These are phyloP conservation scores for Trichomonas tenax DNA, from an alignment of 208 protist species.

Conservation along the genomic window DNA sequence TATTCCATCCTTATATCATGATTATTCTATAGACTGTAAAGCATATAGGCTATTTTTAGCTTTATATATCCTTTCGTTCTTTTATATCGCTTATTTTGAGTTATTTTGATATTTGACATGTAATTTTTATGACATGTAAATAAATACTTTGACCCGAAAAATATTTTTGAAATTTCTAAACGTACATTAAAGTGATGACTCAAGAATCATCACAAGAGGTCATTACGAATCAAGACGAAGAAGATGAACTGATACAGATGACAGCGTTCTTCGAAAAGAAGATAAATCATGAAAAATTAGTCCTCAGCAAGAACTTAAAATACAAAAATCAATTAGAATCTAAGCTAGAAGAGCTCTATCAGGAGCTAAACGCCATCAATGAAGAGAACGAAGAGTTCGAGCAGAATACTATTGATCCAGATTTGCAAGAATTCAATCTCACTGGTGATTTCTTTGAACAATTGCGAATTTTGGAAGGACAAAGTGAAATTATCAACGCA, in stretches of 20 bases:
- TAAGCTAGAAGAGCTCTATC: not conserved
- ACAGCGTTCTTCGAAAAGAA: not conserved
- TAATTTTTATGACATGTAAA: no score
- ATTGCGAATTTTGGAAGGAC: not conserved
- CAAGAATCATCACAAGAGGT: not conserved
- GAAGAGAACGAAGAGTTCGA: not conserved
- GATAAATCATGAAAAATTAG: not conserved
- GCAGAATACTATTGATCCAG: not conserved
- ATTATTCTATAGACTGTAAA: no score
- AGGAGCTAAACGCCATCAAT: not conserved
- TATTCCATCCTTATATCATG: no score
- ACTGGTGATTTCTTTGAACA: not conserved
- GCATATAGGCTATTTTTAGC: no score
- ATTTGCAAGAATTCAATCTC: not conserved
- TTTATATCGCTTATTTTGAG: no score
- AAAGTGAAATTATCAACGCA: not conserved
- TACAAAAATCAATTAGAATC: not conserved
- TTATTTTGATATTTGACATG: no score
- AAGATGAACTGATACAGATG: not conserved
- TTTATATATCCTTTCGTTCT: no score
- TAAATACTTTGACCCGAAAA: no score
- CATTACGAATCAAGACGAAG: not conserved
- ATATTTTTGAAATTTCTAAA: not conserved
- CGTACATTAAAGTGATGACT: not conserved
- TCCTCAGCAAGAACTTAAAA: not conserved